Percentiles rank a stretch among this genome's conserved stretches.
phyloP scores from a whole-genome alignment of 768 basidiomycete genomes.

The Pleurotus cornucopiae region DNA sequence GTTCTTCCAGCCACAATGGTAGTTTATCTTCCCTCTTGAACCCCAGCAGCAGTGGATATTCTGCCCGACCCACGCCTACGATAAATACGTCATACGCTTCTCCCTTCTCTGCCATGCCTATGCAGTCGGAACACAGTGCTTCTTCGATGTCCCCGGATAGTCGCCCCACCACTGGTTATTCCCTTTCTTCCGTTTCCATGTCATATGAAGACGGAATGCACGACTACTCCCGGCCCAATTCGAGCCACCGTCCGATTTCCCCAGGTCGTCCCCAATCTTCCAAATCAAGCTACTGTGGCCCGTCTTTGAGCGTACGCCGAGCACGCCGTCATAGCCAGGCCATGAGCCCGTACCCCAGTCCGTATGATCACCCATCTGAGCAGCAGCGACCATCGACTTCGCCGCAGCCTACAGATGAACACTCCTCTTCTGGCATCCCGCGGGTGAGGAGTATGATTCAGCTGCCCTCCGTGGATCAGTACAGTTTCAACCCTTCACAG shows the following conservation, averaged over 20 bases:
- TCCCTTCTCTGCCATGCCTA: conserved; percentile 66
- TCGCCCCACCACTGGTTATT: conserved; percentile 82
- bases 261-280: conserved; percentile 68
- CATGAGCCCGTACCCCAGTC: conserved; percentile 82
- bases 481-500: conserved; percentile 59
- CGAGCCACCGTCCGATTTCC: conserved; percentile 68
- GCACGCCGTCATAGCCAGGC: conserved; percentile 81
- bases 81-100: conserved; percentile 71
- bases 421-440: conserved; percentile 48
- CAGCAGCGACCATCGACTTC: conserved; percentile 69
- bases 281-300: conserved; percentile 45
- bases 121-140: conserved; percentile 63
- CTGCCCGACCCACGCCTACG: conserved; percentile 58
- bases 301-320: conserved; percentile 66
- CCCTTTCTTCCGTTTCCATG: conserved; percentile 76
- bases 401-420: conserved; percentile 60
- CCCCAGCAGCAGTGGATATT: conserved; percentile 54
- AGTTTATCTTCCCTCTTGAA: conserved; percentile 78
- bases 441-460: conserved; percentile 84
- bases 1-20: conserved; percentile 62
- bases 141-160: conserved; percentile 82
- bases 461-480: conserved; percentile 67
- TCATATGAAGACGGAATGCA: conserved; percentile 61
- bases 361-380: conserved; percentile 61
- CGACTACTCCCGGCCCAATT: conserved; percentile 72